Evolutionary conservation across 768 basidiomycete genomes (phyloP), one percentile per base, ranked within the genome.

Genomic region (Termitomyces sp.): DNA sequence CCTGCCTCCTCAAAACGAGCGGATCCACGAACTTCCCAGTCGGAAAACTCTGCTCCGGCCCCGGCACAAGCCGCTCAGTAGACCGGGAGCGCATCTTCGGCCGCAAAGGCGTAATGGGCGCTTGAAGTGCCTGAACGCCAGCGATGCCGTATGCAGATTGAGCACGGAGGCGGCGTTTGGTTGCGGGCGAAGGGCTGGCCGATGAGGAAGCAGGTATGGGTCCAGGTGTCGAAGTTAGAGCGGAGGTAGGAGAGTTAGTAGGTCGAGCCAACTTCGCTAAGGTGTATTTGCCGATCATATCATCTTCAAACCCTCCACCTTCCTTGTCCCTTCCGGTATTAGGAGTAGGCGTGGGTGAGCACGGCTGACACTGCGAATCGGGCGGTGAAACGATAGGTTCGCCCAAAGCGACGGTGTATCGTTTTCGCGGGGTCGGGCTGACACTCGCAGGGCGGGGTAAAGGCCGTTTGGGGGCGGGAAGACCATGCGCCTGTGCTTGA

Each of bases 391-490:
- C 77, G 56, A 90, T 83, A 0, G 88, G 85, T 2, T 81, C 86
- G 10, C 89, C 90, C 0, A 93, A 77, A 0, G 91, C 90, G 32
- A 93, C 90, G 0, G 91, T 93, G 65, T 93, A 93, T 38, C 91
- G 78, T 64, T 93, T 93, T 57, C 90, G 73, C 1, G 91, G 89
- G 3, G 88, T 90, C 1, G 85, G 83, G 54, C 83, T 83, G 52
- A 84, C 77, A 62, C 83, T 87, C 5, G 76, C 71, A 15, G 76
- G 78, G 19, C 83, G 73, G 43, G 73, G 68, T 5, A 66, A 62
- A 19, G 66, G 59, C 9, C 65, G 56, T 56, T 70, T 77, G 1
- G 78, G 81, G 1, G 76, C 65, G 0, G 81, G 80, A 3, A 81
- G 72, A 17, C 65, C 65, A 26, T 65, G 66, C 21, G 61, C 48